A percentile compares a stretch with the other conserved stretches of the same genome.
Evolutionary conservation across 768 basidiomycete genomes (phyloP).

Genomic region (Pleurotus sapidus): DNA sequence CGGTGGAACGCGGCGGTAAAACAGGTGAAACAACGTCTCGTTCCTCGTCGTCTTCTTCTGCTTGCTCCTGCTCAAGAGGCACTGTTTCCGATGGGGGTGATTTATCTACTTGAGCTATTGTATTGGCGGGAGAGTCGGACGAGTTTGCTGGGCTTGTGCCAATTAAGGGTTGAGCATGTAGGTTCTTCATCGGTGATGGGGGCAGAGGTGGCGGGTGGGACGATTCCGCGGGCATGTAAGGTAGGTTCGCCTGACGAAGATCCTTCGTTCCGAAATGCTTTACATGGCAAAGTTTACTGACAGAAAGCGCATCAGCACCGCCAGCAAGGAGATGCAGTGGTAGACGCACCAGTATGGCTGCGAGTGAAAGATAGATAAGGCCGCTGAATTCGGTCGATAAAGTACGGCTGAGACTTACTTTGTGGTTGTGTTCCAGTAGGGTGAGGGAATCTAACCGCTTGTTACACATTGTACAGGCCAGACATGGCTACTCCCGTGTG

Average conservation of each 20-base stretch:
- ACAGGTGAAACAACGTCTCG: background rate
- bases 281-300: constrained; percentile 79
- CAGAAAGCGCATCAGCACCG: too few species aligned
- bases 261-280: constrained; percentile 78
- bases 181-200: constrained; percentile 18
- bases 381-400: background rate
- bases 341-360: constrained; percentile 51
- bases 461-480: constrained; percentile 72
- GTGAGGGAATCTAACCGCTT: constrained; percentile 77
- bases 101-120: constrained; percentile 17
- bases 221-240: constrained; percentile 37
- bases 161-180: constrained; percentile 23
- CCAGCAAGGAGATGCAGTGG: too few species aligned
- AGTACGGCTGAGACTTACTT: constrained; percentile 43
- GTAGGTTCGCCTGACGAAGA: constrained; percentile 69
- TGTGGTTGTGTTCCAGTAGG: constrained; percentile 79
- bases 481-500: constrained; percentile 55
- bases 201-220: constrained; percentile 17
- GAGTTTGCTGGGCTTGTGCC: constrained; percentile 15
- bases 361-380: background rate
- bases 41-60: constrained; percentile 9
- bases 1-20: background rate
- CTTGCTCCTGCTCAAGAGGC: background rate
- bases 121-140: constrained; percentile 7
- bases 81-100: background rate